These are phyloP conservation scores for Globomyces sp. DNA, from an alignment of 371 early-diverging fungal species.

Conservation along the genomic window DNA sequence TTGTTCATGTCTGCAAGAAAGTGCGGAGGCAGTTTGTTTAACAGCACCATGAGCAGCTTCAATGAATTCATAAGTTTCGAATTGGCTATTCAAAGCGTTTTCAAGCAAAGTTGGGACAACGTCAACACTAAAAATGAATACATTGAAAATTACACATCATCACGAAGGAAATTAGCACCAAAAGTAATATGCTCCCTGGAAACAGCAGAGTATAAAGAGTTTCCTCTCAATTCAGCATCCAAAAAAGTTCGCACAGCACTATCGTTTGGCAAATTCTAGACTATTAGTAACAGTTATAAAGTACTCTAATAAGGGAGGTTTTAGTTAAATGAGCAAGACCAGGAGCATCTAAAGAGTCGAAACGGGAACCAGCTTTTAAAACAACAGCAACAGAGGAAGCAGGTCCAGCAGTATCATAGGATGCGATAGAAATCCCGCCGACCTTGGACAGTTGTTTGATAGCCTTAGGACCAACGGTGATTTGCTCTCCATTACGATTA, in stretches of 20 bases:
- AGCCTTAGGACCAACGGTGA: constrained; percentile 34
- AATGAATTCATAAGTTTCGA: constrained; percentile 81
- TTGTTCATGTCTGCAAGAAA: constrained; percentile 60
- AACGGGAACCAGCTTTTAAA: constrained; percentile 85
- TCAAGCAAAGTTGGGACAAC: constrained; percentile 82
- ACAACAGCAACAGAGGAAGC: constrained; percentile 83
- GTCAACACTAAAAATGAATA: constrained; percentile 63
- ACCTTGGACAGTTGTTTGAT: constrained; percentile 33
- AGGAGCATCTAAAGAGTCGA: constrained; percentile 66
- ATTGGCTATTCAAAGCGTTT: constrained; percentile 76
- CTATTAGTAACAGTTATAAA: background rate
- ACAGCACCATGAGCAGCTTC: constrained; percentile 67
- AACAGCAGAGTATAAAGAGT: constrained; percentile 73
- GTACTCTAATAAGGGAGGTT: constrained; percentile 89
- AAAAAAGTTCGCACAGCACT: constrained; percentile 86
- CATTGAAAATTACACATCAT: constrained; percentile 67
- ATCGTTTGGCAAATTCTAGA: constrained; percentile 65
- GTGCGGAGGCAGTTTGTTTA: constrained; percentile 68
- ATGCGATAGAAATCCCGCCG: constrained; percentile 43
- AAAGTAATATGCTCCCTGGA: constrained; percentile 82
- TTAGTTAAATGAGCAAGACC: constrained; percentile 91
- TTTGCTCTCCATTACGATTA: constrained; percentile 45
- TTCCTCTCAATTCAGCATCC: constrained; percentile 92
- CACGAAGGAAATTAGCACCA: constrained; percentile 85
- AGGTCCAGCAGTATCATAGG: constrained; percentile 50